phyloP scores from a whole-genome alignment of 139 green algal species.

The Edaphochlamys debaryana region DNA sequence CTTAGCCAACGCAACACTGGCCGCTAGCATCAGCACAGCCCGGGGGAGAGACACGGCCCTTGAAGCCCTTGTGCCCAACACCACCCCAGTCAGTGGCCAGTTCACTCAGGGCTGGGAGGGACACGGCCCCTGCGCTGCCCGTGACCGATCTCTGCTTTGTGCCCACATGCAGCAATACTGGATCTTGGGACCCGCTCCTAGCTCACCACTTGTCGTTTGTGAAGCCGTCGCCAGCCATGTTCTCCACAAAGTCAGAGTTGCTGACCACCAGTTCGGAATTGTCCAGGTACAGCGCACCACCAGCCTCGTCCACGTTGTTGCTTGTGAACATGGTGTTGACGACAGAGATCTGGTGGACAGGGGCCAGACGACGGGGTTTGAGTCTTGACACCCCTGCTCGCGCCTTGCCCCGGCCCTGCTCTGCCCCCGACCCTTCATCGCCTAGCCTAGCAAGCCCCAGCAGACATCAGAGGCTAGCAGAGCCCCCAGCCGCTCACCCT shows the following conservation, averaged over 20 bases:
- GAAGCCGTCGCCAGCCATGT: background rate
- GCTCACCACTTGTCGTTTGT: conserved; percentile 25
- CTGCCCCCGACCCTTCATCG: no score
- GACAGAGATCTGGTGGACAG: background rate
- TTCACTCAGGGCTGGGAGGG: no score
- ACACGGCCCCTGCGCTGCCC: background rate
- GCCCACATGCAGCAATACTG: no score
- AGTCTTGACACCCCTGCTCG: background rate
- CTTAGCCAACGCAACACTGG: no score
- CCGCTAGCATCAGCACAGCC: no score
- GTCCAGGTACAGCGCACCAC: background rate
- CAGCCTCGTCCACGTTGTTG: background rate
- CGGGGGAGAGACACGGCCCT: no score
- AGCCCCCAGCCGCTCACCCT: background rate
- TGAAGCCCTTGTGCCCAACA: no score
- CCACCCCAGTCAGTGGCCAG: no score
- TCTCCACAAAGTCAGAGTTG: background rate
- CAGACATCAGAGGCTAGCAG: no score
- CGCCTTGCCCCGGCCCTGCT: background rate
- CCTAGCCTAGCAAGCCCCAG: background rate
- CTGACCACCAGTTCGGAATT: background rate
- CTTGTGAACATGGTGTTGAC: background rate
- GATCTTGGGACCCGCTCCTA: background rate
- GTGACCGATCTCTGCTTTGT: no score
- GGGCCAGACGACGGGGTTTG: background rate